Evolutionary conservation across 192 early-diverging fungal species (phyloP), one percentile per base, ranked within the genome.

Genomic region (Linnemannia elongata): DNA sequence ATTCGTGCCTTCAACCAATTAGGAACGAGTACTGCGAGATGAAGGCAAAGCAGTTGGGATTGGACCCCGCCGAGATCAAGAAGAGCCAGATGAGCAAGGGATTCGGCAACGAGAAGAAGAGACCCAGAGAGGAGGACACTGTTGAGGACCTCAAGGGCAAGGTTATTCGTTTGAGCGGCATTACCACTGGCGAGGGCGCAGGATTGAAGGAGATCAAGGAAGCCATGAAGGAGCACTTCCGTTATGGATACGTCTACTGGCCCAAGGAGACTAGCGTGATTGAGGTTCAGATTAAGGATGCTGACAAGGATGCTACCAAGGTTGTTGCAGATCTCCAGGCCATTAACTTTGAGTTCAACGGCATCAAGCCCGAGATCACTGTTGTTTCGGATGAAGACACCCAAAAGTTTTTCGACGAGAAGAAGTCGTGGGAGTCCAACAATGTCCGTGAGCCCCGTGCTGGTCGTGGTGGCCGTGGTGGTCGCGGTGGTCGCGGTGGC

Each of bases 11-110:
- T 20, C 15, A 18, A 52, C 49, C 20, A 52, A 52, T 33, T 78
- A 89, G 89, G 72, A 52, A 54, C 42, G 89, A 76, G 38, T 89
- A 89, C 75, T 89, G 89, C 42, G 85, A 87, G 41, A 89, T 88
- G 82, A 89, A 89, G 75, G 85, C 82, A 35, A 76, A 85, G 74
- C 76, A 85, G 39, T 80, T 88, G 69, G 89, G 89, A 52, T 63
- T 89, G 70, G 89, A 89, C 68, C 89, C 85, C 68, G 82, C 47
- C 44, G 82, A 87, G 33, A 75, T 88, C 69, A 88, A 39, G 74
- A 76, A 77, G 22, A 35, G 71, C 36, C 47, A 74, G 36, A 68
- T 60, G 41, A 82, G 68, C 76, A 87, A 75, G 52, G 85, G 85
- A 81, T 87, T 87, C 76, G 74, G 72, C 72, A 63, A 42, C 45